Evolutionary conservation across 2,329 filamentous ascomycete species (phyloP).

Genomic region (Curvularia spicifera): DNA sequence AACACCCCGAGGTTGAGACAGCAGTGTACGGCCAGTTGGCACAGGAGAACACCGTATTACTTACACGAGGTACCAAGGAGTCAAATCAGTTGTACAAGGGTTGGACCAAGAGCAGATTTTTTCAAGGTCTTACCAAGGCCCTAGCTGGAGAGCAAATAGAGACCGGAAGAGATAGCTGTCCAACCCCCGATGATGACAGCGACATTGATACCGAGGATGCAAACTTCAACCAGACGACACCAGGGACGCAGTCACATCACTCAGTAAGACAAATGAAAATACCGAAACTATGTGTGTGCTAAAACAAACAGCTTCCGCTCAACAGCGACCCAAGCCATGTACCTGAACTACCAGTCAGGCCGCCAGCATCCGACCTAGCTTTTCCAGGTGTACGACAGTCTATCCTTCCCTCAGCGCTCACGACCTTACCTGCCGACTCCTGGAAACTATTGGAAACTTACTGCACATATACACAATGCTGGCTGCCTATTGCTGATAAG

Average conservation of each 20-base stretch:
- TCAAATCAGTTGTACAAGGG: slow-evolving; percentile 64
- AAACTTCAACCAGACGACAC: slow-evolving; percentile 14
- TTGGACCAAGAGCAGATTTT: slow-evolving; percentile 68
- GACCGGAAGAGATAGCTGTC: slow-evolving; percentile 15
- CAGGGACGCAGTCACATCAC: slow-evolving; percentile 11
- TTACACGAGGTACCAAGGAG: slow-evolving; percentile 59
- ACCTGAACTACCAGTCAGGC: background rate
- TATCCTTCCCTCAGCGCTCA: slow-evolving; percentile 1
- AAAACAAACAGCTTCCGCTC: slow-evolving; percentile 9
- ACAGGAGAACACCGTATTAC: slow-evolving; percentile 55
- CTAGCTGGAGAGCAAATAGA: slow-evolving; percentile 55
- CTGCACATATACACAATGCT: slow-evolving; percentile 76
- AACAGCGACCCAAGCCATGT: slow-evolving; percentile 2
- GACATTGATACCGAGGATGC: slow-evolving; percentile 27
- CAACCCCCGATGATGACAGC: slow-evolving; percentile 34
- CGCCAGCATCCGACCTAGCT: slow-evolving; percentile 3
- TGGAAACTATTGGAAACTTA: slow-evolving; percentile 62
- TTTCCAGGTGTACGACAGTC: slow-evolving; percentile 26
- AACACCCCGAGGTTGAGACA: slow-evolving; percentile 64
- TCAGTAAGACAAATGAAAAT: slow-evolving; percentile 6
- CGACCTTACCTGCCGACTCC: slow-evolving; percentile 61
- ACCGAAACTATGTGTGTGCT: background rate
- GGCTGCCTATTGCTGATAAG: slow-evolving; percentile 75
- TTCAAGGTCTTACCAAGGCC: slow-evolving; percentile 66
- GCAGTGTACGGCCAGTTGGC: slow-evolving; percentile 62